Conservation (phyloP, 2,329 filamentous ascomycete species). For the Xylaria sp. region DNA sequence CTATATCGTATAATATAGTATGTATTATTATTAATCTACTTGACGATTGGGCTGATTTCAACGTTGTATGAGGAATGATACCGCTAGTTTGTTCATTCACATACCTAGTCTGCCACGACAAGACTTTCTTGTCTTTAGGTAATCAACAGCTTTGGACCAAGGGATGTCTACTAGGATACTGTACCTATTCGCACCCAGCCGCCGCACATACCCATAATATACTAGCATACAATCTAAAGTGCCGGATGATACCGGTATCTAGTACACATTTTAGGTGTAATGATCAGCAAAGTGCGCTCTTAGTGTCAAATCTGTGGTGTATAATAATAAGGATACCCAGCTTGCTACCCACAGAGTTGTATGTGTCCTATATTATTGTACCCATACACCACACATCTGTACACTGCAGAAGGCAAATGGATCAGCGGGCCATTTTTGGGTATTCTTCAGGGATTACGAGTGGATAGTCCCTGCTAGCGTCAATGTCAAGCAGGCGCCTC, state of each 20-base stretch:
- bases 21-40: background rate
- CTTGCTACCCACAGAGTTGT: conserved; percentile 18
- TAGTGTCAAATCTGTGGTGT: conserved; percentile 11
- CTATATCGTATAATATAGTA: background rate
- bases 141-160: background rate
- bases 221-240: background rate
- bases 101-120: background rate
- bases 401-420: conserved; percentile 20
- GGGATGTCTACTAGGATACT: background rate
- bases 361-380: conserved; percentile 3
- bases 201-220: background rate
- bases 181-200: background rate
- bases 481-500: conserved; percentile 42
- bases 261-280: background rate
- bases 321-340: conserved; percentile 17
- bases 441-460: conserved; percentile 39
- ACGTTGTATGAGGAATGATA: background rate
- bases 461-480: conserved; percentile 36
- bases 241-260: background rate
- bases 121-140: background rate
- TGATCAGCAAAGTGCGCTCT: conserved; percentile 8
- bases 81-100: background rate
- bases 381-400: conserved; percentile 5
- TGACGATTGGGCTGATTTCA: background rate
- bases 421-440: conserved; percentile 36